Evolutionary conservation across 2,329 filamentous ascomycete species (phyloP).

Genomic region (Knufia fluminis): DNA sequence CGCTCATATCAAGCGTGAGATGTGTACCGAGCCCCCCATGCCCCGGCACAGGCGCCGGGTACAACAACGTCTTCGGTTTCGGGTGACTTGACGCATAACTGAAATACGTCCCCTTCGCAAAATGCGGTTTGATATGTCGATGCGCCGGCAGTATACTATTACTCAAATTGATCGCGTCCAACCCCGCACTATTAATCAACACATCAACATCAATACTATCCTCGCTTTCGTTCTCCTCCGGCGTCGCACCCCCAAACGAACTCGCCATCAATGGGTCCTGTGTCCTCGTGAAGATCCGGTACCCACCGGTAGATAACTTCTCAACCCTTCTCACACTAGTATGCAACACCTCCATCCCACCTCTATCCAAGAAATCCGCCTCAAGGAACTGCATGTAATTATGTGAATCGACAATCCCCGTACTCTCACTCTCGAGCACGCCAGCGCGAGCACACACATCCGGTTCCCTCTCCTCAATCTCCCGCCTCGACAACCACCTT

Average conservation of each 20-base stretch:
- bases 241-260: background rate
- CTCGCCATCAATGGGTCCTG: slow-evolving; percentile 11
- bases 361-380: slow-evolving; percentile 65
- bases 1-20: slow-evolving; percentile 78
- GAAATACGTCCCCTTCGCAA: slow-evolving; percentile 94
- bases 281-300: slow-evolving; percentile 52
- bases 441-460: slow-evolving; percentile 62
- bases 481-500: slow-evolving; percentile 54
- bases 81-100: slow-evolving; percentile 62
- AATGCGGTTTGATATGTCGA: slow-evolving; percentile 56
- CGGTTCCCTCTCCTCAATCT: slow-evolving; percentile 60
- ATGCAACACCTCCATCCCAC: slow-evolving; percentile 63
- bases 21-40: slow-evolving; percentile 87
- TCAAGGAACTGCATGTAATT: slow-evolving; percentile 71
- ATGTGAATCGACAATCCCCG: slow-evolving; percentile 86
- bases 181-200: slow-evolving; percentile 76
- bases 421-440: slow-evolving; percentile 73
- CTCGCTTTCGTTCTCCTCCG: slow-evolving; percentile 24
- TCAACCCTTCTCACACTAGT: slow-evolving; percentile 55
- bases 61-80: slow-evolving; percentile 64
- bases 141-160: slow-evolving; percentile 66
- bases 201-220: slow-evolving; percentile 61
- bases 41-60: slow-evolving; percentile 76
- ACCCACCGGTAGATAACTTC: slow-evolving; percentile 54
- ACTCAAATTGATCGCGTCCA: slow-evolving; percentile 64